Base-by-base conservation (phyloP, 305 asterid genomes). In the Ajuga reptans region DNA sequence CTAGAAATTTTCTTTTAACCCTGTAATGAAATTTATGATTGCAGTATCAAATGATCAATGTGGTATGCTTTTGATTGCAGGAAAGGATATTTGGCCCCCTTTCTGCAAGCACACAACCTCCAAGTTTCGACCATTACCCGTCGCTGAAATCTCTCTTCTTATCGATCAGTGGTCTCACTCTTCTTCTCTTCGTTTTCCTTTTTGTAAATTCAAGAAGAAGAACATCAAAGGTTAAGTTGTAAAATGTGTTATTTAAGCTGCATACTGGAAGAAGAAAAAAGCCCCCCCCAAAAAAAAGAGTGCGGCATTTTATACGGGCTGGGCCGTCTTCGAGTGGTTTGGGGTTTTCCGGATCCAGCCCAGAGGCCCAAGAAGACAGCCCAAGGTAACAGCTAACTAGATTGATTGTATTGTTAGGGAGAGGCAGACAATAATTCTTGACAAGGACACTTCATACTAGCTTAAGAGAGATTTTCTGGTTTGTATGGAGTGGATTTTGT, bases 191-290 rank as follows among this genome's bases (percentile, higher is more conserved):
- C 53, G 10, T 83, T 63, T 74, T 80, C 52, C 56, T 84, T 62
- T 83, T 74, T 82, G 80, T 82, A 75, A 87, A 79, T 72, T 83
- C 96, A 58, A 88, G 83, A 77, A 77, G 87, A 76, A 86, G 87
- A 81, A 83, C 78, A 49, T 86, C 78, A 0, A 92, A 92, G 82
- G 68, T 87, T 53, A 90, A 92, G 80, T 9, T 85, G 71, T 92
- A 79, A 80, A 7, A 50, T 42, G 63, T 37, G 34, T 43, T 7
- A 39, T 39, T 45, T 31, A 51, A 10, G 33, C 53, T 41, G 54
- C 64, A 29, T 24, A 1, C 39, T 59, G 57, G 63, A 50, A 56
- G 16, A 34, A 24, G 34, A 41, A 39, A 49, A 31, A 31, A 11
- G 12, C 18, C n/a, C n/a, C n/a, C n/a, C 27, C 27, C 27, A 21